A percentile compares a stretch with the other conserved stretches of the same genome.
Evolutionary conservation across 2,329 filamentous ascomycete genomes (phyloP).

Genomic region (Diaporthe vaccinii): DNA sequence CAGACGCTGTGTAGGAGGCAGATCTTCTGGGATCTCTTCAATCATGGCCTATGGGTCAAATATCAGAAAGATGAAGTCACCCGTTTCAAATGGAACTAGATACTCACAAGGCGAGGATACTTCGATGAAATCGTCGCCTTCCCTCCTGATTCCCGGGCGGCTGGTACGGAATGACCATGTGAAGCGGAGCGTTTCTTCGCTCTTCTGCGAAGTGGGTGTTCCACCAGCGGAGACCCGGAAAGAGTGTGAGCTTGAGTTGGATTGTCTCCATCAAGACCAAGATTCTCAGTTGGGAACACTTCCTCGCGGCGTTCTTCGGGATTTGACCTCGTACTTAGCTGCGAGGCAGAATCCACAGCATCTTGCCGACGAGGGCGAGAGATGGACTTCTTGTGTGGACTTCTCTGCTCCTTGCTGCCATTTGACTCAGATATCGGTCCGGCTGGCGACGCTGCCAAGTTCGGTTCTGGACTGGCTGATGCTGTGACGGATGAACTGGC

Average conservation of each 20-base stretch:
- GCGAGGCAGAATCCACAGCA: background rate
- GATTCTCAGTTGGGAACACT: background rate
- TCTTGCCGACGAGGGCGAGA: background rate
- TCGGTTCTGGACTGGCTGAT: background rate
- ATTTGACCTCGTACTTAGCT: too few species aligned
- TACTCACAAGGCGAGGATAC: slow-evolving; percentile 8
- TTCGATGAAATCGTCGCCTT: background rate
- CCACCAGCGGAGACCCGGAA: background rate
- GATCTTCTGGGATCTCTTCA: slow-evolving; percentile 25
- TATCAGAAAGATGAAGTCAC: background rate
- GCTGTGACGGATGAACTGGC: background rate
- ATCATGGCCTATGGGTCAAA: background rate
- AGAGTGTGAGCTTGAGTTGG: background rate
- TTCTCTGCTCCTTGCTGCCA: background rate
- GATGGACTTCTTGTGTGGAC: background rate
- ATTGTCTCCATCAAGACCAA: background rate
- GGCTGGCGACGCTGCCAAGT: background rate
- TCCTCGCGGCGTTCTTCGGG: background rate
- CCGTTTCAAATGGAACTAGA: too few species aligned
- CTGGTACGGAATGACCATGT: too few species aligned
- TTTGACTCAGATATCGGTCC: background rate
- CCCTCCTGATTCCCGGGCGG: background rate
- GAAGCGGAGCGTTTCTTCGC: background rate
- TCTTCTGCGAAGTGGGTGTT: background rate
- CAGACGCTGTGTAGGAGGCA: slow-evolving; percentile 35